Base-by-base conservation (phyloP, 306 rosid species). In the Prunus davidiana region DNA sequence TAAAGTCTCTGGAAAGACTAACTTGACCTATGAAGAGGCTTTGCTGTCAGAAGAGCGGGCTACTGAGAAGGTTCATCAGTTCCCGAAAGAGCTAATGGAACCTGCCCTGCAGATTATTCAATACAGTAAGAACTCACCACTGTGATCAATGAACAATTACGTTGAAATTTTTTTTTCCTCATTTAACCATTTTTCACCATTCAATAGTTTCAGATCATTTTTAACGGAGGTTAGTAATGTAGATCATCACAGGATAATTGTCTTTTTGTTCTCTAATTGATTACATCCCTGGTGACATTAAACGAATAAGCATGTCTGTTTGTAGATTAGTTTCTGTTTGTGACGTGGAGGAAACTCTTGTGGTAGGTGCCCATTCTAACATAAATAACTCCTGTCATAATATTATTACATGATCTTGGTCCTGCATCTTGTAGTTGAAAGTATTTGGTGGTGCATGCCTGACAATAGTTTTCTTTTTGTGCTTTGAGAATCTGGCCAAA, bases 21-120 rank as follows among this genome's bases (percentile, higher is more conserved):
- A 78, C 70, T 81, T 95, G 91, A 95, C 99, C 16, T 95, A 85
- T 76, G 99, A 95, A 78, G 99, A 95, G 87, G 99, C 99, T 76
- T 67, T 90, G 81, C 92, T 95, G 67, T 90, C 97, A 43, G 97
- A 95, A 87, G 86, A 89, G 69, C 86, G 72, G 65, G 97, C 93
- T 64, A 80, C 88, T 5, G 99, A 95, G 76, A 94, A 92, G 89
- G 89, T 91, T 69, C 97, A 86, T 62, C 92, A 87, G 86, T 77
- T 95, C 63, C 99, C 99, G 12, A 90, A 90, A 80, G 96, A 89
- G 58, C 82, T 95, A n/a, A 83, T 81, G 78, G 76, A 86, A 71
- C 88, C 89, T 83, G 97, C 93, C 20, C 80, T 95, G 64, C 82
- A 80, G 71, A 84, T 88, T 67, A 92, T 95, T 70, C 99, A 95